These are phyloP conservation scores for Endocarpon pusillum DNA, from an alignment of 495 filamentous ascomycete species.

Conservation along the genomic window DNA sequence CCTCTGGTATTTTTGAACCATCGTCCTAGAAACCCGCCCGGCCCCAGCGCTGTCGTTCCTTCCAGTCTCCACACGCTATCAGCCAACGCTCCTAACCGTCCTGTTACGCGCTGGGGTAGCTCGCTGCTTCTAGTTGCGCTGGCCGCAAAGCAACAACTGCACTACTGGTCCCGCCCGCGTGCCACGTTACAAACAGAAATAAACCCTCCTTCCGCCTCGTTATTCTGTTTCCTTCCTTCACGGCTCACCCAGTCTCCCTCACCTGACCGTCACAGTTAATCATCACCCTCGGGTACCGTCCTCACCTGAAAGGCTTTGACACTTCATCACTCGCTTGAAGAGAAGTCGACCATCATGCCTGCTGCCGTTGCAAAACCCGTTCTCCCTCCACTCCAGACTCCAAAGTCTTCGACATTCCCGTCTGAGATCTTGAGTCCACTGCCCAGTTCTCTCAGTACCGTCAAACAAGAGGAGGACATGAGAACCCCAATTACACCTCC, in stretches of 20 bases:
- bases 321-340: background rate
- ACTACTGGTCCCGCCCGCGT: background rate
- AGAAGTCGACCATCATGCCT: slow-evolving; percentile 24
- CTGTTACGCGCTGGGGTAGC: no score
- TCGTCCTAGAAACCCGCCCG: no score
- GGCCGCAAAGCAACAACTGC: no score
- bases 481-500: slow-evolving; percentile 90
- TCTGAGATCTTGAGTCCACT: slow-evolving; percentile 42
- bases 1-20: no score
- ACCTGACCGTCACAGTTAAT: background rate
- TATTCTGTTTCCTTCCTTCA: background rate
- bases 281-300: background rate
- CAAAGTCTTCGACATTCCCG: slow-evolving; percentile 58
- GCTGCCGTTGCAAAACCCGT: slow-evolving; percentile 44
- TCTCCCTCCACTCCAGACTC: slow-evolving; percentile 59
- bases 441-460: slow-evolving; percentile 22
- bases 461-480: slow-evolving; percentile 35
- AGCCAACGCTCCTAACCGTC: no score
- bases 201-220: background rate
- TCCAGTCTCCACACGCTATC: no score
- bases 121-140: no score
- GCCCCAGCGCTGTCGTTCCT: no score
- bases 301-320: no score
- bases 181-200: background rate
- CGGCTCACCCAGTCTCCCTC: slow-evolving; percentile 1